Conservation (phyloP, 1,139 yeast genomes). For the Lodderomyces pseudojiufengensis region DNA sequence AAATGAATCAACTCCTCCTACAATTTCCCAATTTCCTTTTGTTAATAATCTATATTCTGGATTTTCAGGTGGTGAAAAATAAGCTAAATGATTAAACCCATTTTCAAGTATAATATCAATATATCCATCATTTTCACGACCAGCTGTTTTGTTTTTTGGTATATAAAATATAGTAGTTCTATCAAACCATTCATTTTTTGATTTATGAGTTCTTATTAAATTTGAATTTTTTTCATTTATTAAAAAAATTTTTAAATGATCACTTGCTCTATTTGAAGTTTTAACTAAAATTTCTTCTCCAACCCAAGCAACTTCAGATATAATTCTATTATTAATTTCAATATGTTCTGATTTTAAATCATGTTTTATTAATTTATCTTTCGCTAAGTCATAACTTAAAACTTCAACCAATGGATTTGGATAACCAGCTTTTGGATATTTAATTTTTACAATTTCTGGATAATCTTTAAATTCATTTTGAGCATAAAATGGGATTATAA, state of each 20-base stretch:
- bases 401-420: conserved; percentile 42
- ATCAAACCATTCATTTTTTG: conserved; percentile 67
- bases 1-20: conserved; percentile 45
- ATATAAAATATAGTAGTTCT: conserved; percentile 68
- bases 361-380: conserved; percentile 16
- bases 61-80: conserved; percentile 49
- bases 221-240: conserved; percentile 24
- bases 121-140: conserved; percentile 48
- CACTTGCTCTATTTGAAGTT: conserved; percentile 45
- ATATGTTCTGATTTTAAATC: conserved; percentile 23
- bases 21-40: conserved; percentile 53
- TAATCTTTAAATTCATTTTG: conserved; percentile 39
- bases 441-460: conserved; percentile 36
- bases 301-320: conserved; percentile 46
- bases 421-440: conserved; percentile 48
- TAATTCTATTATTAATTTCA: conserved; percentile 23
- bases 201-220: conserved; percentile 34
- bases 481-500: conserved; percentile 51
- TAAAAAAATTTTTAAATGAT: conserved; percentile 36
- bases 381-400: conserved; percentile 29
- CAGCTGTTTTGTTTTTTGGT: conserved; percentile 52
- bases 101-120: conserved; percentile 50
- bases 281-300: conserved; percentile 34
- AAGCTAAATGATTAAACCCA: conserved; percentile 56
- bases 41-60: conserved; percentile 44